These are phyloP conservation scores for Eleusine indica DNA, from an alignment of 176 grass and related monocot species.

Conservation along the genomic window DNA sequence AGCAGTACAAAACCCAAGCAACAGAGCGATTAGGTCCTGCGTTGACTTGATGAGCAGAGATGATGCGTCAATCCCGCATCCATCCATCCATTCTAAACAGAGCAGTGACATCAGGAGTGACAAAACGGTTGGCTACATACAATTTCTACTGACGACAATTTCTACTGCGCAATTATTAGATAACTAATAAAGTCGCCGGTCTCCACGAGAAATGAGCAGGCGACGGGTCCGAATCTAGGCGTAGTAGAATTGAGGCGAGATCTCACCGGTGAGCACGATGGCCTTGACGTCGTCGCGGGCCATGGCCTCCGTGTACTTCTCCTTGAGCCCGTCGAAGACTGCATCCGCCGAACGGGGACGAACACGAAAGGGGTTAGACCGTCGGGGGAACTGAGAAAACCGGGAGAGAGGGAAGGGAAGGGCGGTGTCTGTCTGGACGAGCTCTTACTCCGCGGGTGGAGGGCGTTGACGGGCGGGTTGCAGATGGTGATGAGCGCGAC, in stretches of 20 bases:
- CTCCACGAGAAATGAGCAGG: too few relatives aligned
- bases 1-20: neutral
- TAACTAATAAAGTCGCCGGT: too few relatives aligned
- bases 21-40: neutral
- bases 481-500: constrained; percentile 86
- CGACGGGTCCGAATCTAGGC: neutral
- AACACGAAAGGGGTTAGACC: neutral
- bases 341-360: neutral
- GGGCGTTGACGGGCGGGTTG: constrained; percentile 92
- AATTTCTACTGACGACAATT: neutral
- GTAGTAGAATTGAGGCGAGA: neutral
- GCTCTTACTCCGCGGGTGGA: constrained; percentile 44
- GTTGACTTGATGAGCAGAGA: constrained; percentile 11
- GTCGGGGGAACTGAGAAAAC: neutral
- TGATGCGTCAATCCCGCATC: neutral
- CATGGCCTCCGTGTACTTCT: constrained; percentile 76
- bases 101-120: neutral
- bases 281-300: constrained; percentile 79
- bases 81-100: neutral
- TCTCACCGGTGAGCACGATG: constrained; percentile 84
- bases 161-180: too few relatives aligned
- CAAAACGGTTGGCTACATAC: neutral
- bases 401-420: neutral
- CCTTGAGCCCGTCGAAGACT: constrained; percentile 87
- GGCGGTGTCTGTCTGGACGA: too few relatives aligned